A percentile compares a stretch with the other conserved stretches of the same genome.
These are phyloP conservation scores for Plasmodium yoelii DNA, from an alignment of 169 alveolate genomes.

Conservation along the genomic window DNA sequence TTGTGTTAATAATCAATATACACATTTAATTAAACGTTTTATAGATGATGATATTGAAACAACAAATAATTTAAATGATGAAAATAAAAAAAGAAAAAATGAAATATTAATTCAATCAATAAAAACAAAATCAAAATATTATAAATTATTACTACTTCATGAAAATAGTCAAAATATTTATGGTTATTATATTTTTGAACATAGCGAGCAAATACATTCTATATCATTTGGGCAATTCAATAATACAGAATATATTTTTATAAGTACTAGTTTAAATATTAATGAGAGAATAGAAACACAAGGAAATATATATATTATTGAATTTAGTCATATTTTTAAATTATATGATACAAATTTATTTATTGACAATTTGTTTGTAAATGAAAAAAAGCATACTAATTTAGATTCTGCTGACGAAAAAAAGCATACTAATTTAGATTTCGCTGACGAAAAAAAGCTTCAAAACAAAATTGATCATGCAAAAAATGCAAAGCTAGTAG, in stretches of 20 bases:
- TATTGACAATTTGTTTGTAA: background rate
- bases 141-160: constrained; percentile 29
- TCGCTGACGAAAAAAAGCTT: background rate
- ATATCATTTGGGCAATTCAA: constrained; percentile 40
- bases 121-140: constrained; percentile 37
- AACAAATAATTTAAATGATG: constrained; percentile 7
- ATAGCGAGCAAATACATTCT: constrained; percentile 43
- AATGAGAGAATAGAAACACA: constrained; percentile 55
- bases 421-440: no score
- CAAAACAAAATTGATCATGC: background rate
- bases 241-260: constrained; percentile 28
- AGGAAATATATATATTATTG: constrained; percentile 53
- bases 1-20: constrained; percentile 56
- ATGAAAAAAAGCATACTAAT: background rate
- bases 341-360: background rate
- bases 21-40: constrained; percentile 47
- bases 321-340: constrained; percentile 20
- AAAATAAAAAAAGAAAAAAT: constrained; percentile 5
- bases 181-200: constrained; percentile 63
- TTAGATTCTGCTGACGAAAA: background rate
- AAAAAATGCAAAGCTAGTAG: constrained; percentile 16
- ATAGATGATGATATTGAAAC: background rate
- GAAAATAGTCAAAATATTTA: constrained; percentile 26
- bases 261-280: constrained; percentile 41
- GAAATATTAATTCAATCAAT: constrained; percentile 14